phyloP scores from a whole-genome alignment of 805 yeast genomes.

The Saccharomyces eubayanus region DNA sequence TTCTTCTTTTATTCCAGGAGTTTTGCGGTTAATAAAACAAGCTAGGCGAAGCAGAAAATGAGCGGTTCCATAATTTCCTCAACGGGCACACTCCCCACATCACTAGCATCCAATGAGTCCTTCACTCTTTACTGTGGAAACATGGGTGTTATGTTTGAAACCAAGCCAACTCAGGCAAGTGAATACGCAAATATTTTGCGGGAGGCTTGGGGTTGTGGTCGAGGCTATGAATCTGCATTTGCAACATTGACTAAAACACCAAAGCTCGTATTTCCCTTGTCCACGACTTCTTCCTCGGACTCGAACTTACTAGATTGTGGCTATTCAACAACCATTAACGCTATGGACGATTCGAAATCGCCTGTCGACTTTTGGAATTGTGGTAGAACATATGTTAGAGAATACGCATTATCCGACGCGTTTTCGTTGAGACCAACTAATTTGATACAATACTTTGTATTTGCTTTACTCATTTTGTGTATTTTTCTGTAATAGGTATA shows the following conservation, averaged over 20 bases:
- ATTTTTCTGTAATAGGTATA: background rate
- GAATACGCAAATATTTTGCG: background rate
- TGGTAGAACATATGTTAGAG: background rate
- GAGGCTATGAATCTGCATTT: background rate
- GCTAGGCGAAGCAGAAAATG: background rate
- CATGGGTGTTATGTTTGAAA: background rate
- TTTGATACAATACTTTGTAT: background rate
- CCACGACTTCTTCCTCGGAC: background rate
- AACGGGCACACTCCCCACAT: background rate
- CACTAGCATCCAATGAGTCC: background rate
- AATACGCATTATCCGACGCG: background rate
- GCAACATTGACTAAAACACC: background rate
- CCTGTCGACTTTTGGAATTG: background rate
- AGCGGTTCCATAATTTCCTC: background rate
- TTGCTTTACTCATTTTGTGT: background rate
- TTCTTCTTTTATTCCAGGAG: background rate
- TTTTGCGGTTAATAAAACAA: background rate
- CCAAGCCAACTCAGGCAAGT: background rate
- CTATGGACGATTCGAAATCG: background rate
- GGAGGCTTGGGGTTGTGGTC: background rate
- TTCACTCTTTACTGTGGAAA: background rate
- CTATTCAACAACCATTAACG: background rate
- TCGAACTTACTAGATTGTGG: background rate
- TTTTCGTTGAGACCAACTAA: background rate
- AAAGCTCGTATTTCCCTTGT: background rate